These are phyloP conservation scores for Panellus pusillus DNA, from an alignment of 768 basidiomycete species.

Conservation along the genomic window DNA sequence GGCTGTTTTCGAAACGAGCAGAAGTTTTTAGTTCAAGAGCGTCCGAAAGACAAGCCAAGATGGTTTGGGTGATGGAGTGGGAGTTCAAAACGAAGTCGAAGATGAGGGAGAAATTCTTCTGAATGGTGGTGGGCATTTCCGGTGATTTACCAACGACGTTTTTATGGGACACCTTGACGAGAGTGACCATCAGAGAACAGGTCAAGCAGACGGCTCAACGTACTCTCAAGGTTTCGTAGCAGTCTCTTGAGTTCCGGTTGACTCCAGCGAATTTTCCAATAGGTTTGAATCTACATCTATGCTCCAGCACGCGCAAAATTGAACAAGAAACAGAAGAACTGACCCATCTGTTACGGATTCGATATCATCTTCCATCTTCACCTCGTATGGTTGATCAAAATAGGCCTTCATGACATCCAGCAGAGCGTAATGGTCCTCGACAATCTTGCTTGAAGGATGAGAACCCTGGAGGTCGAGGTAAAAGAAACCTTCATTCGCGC, in stretches of 20 bases:
- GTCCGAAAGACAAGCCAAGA: conserved; percentile 11
- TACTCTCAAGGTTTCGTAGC: conserved; percentile 18
- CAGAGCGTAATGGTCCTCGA: conserved; percentile 13
- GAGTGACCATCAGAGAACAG: neutral
- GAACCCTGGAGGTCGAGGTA: conserved; percentile 17
- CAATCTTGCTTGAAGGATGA: conserved; percentile 2
- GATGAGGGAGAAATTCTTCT: conserved; percentile 10
- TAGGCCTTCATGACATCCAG: conserved; percentile 18
- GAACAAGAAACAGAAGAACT: conserved; percentile 1
- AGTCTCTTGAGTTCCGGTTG: conserved; percentile 7
- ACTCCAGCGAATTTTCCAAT: conserved; percentile 15
- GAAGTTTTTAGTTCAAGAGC: conserved; percentile 5
- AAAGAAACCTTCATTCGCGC: conserved; percentile 17
- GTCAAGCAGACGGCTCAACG: neutral
- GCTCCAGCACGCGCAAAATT: neutral
- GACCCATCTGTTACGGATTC: conserved; percentile 14
- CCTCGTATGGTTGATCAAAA: conserved; percentile 12
- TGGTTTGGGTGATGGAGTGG: conserved; percentile 8
- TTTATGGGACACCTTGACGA: conserved; percentile 9
- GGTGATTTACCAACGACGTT: conserved; percentile 5
- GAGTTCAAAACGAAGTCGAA: conserved; percentile 10
- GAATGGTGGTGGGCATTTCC: conserved; percentile 4
- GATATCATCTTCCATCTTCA: conserved; percentile 15
- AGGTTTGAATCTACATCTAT: conserved; percentile 15
- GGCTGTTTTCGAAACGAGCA: conserved; percentile 11